Base-by-base conservation (phyloP, 371 early-diverging fungal genomes). In the Circinella umbellata region DNA sequence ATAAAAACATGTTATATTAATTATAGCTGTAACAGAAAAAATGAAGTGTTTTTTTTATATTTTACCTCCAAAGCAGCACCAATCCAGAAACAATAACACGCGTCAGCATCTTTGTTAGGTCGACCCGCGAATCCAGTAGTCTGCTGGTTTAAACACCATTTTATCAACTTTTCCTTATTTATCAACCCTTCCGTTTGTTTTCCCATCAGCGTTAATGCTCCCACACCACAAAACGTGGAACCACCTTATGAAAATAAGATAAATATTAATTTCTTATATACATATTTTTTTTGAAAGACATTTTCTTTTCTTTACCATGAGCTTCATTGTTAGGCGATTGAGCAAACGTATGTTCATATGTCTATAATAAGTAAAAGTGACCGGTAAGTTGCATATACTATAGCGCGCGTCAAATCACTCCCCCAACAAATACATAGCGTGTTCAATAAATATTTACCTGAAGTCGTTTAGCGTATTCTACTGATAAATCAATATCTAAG, bases 11-110 rank as follows among this genome's bases (percentile, higher is more conserved):
- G 27, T 27, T 15, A 1, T 15, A 15, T 64, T 4, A 9, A 59
- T 15, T 17, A 3, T 18, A 3, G 39, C 37, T 34, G 60, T 62
- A 34, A 13, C 5, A 51, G 36, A 18, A 53, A 8, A 17, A 55
- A 34, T 6, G 18, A 3, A 37, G 11, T 2, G 0, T 57, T 38
- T 51, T 48, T 6, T 51, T 48, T 15, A 18, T 18, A 18, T 59
- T 38, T 46, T 80, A 92, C 90, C 76, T 88, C 78, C 36, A 98
- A 72, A 10, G 91, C 72, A 0, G 92, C 97, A 14, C 99, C 99
- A 34, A 99, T 87, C 99, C 99, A 99, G 79, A 97, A 99, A 10
- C 98, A 92, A 79, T 99, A 99, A 79, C 99, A 99, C 1, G 97
- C 93, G 73, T 99, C 99, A n/a, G 89, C 81, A 3, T 86, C 80